Evolutionary conservation across 495 filamentous ascomycete genomes (phyloP).

Genomic region (Neurospora terricola): DNA sequence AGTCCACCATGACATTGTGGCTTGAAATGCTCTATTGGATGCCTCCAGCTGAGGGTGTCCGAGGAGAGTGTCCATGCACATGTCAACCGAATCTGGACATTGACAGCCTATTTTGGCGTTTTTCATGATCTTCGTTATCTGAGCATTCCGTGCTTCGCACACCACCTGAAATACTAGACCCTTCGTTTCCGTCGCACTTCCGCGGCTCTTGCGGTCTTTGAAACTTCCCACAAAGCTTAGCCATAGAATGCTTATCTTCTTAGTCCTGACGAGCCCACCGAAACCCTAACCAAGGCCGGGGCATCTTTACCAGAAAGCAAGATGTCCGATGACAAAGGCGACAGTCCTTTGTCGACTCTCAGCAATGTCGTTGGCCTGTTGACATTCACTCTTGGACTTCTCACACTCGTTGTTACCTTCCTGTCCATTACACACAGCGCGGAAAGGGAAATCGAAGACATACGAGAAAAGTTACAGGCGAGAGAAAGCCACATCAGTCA

Average conservation of each 20-base stretch:
- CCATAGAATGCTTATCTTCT: neutral
- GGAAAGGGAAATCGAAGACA: neutral
- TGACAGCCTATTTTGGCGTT: neutral
- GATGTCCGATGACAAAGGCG: neutral
- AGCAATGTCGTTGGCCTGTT: neutral
- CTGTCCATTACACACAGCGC: neutral
- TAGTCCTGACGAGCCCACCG: accelerated
- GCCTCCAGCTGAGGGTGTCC: neutral
- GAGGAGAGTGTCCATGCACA: neutral
- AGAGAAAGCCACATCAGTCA: neutral
- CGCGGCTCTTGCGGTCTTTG: neutral
- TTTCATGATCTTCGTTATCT: neutral
- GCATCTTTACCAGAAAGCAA: neutral
- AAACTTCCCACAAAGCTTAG: neutral
- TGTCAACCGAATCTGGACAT: neutral
- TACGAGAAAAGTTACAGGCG: accelerated
- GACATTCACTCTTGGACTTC: neutral
- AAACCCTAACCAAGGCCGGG: neutral
- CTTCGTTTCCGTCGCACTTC: neutral
- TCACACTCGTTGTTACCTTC: neutral
- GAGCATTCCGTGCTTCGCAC: neutral
- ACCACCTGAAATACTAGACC: neutral
- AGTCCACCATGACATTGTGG: neutral
- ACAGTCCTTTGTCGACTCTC: neutral
- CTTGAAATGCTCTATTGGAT: neutral